Conservation (phyloP, 331 rosid species). For the Arachis monticola region DNA sequence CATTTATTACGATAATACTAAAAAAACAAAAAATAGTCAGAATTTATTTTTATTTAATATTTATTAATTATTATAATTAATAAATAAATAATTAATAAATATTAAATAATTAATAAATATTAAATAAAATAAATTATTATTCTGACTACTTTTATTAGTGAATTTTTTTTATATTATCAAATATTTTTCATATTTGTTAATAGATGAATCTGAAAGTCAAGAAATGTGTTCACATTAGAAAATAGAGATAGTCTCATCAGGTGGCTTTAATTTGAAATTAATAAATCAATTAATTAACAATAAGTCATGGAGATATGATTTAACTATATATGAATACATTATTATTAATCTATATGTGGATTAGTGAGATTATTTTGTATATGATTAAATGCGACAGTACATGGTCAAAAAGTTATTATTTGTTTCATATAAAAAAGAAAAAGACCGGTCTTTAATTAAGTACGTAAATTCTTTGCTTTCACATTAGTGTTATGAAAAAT, state of each 20-base stretch:
- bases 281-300: neutral
- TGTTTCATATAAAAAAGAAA: constrained; percentile 24
- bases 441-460: constrained; percentile 17
- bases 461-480: constrained; percentile 33
- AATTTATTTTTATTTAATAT: too few species aligned
- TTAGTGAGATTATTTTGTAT: neutral
- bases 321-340: neutral
- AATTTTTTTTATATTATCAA: too few species aligned
- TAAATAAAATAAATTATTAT: too few species aligned
- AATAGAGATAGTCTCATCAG: neutral
- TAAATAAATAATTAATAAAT: too few species aligned
- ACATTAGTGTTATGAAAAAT: constrained; percentile 31
- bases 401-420: constrained; percentile 56
- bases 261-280: neutral
- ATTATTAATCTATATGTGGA: neutral
- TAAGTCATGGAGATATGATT: neutral
- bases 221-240: neutral
- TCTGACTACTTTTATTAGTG: too few species aligned
- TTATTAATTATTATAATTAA: too few species aligned
- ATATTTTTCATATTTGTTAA: too few species aligned
- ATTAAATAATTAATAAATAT: too few species aligned
- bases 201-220: neutral
- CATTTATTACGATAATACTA: too few species aligned
- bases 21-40: too few species aligned
- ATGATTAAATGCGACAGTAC: neutral